Percentiles rank a stretch among this genome's conserved stretches.
Evolutionary conservation across 2,329 filamentous ascomycete species (phyloP).

Genomic region (Colletotrichum sp.): DNA sequence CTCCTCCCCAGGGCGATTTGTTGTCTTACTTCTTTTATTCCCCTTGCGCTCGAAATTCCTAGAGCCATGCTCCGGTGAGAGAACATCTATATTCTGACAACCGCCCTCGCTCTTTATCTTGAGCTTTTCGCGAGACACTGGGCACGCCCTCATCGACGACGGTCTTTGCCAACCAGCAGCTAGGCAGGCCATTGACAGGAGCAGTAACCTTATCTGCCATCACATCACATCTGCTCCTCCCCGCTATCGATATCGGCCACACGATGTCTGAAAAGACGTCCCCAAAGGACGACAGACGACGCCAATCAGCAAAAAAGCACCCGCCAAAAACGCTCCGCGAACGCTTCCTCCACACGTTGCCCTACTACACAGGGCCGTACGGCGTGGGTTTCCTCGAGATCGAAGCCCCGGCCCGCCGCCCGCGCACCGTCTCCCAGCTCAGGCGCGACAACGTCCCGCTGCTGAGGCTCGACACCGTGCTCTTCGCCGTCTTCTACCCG

Average conservation of each 20-base stretch:
- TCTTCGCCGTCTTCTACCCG: constrained; percentile 72
- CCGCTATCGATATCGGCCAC: not conserved
- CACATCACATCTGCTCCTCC: not conserved
- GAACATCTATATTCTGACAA: not conserved
- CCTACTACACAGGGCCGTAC: constrained; percentile 68
- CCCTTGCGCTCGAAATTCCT: not conserved
- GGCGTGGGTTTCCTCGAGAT: constrained; percentile 72
- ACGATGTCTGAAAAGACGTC: not conserved
- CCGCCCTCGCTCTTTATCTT: not conserved
- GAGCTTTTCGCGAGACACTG: not conserved
- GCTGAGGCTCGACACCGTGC: constrained; percentile 57
- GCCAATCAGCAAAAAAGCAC: constrained; percentile 24
- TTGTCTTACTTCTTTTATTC: not conserved
- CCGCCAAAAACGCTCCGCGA: constrained; percentile 39
- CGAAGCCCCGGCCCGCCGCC: constrained; percentile 60
- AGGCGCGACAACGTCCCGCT: constrained; percentile 42
- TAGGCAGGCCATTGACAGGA: not conserved
- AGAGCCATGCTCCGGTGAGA: not conserved
- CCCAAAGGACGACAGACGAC: not conserved
- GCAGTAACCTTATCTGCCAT: not conserved
- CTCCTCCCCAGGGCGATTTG: not conserved
- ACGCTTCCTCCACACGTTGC: constrained; percentile 53
- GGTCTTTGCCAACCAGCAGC: not conserved
- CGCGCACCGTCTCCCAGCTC: constrained; percentile 43
- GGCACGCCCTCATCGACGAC: not conserved